Conservation (phyloP, 306 rosid species). For the Lathyrus aphaca region DNA sequence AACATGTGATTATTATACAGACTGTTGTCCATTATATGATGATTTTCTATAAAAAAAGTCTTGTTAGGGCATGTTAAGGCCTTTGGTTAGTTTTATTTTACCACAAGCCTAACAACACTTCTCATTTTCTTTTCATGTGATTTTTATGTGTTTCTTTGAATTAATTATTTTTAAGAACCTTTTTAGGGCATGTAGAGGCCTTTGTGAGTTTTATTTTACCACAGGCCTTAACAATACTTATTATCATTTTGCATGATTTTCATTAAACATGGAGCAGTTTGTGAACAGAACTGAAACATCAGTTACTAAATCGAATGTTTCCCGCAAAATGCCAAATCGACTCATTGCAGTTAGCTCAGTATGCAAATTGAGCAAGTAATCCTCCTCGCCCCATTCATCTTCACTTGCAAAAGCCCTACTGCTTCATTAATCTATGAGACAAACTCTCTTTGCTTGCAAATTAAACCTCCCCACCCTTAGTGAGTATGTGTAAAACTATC, state of each 20-base stretch:
- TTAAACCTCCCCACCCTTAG: background rate
- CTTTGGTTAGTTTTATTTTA: constrained; percentile 6
- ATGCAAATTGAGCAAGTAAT: background rate
- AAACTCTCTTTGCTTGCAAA: background rate
- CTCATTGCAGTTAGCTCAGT: background rate
- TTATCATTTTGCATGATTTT: background rate
- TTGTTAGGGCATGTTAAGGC: background rate
- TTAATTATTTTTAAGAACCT: background rate
- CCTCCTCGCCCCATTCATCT: background rate
- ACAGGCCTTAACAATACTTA: background rate
- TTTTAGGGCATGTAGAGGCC: background rate
- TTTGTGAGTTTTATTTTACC: constrained; percentile 6
- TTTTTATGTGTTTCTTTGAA: background rate
- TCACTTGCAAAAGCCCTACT: background rate
- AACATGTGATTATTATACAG: background rate
- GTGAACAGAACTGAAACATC: background rate
- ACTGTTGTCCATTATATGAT: background rate
- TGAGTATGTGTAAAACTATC: background rate
- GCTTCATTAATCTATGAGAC: background rate
- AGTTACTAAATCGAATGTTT: background rate
- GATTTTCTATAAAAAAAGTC: background rate
- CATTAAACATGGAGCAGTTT: background rate
- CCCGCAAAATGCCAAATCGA: background rate
- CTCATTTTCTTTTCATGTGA: background rate
- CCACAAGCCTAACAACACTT: background rate